A percentile compares a stretch with the other conserved stretches of the same genome.
Conservation (phyloP, 2,329 filamentous ascomycete genomes). For the Cryphonectria japonica region DNA sequence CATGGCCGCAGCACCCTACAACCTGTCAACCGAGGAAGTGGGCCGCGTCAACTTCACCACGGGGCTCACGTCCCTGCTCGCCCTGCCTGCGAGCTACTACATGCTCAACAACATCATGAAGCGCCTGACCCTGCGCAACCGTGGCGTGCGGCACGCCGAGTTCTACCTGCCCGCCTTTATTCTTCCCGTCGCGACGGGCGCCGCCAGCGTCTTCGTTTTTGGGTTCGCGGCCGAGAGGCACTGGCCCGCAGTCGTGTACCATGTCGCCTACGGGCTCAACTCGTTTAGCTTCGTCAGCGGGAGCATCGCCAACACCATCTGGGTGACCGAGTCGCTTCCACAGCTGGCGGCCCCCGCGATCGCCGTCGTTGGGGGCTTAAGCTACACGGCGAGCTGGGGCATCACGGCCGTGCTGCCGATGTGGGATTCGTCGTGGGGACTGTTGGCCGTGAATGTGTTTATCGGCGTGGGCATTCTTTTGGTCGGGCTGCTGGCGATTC, state of each 20-base stretch:
- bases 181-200: constrained; percentile 32
- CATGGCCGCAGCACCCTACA: constrained; percentile 30
- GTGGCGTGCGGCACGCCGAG: constrained; percentile 35
- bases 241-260: constrained; percentile 24
- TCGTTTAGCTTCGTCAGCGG: constrained; percentile 32
- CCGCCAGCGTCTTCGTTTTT: constrained; percentile 31
- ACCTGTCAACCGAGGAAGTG: constrained; percentile 20
- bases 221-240: constrained; percentile 26
- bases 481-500: constrained; percentile 33
- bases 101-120: constrained; percentile 32
- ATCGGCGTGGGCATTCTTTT: constrained; percentile 29
- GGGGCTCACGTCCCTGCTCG: constrained; percentile 30
- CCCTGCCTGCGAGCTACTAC: constrained; percentile 27
- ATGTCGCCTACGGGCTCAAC: constrained; percentile 32
- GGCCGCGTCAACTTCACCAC: constrained; percentile 30
- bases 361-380: constrained; percentile 31
- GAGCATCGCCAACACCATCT: constrained; percentile 34
- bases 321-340: constrained; percentile 36
- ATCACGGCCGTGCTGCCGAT: constrained; percentile 28
- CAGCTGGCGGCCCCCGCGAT: constrained; percentile 35
- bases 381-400: constrained; percentile 30
- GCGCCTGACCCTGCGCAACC: constrained; percentile 33
- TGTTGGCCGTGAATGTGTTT: constrained; percentile 26
- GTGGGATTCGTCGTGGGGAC: constrained; percentile 26
- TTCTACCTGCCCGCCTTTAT: constrained; percentile 35